Conservation (phyloP, 345 rosid genomes). For the Durio zibethinus region DNA sequence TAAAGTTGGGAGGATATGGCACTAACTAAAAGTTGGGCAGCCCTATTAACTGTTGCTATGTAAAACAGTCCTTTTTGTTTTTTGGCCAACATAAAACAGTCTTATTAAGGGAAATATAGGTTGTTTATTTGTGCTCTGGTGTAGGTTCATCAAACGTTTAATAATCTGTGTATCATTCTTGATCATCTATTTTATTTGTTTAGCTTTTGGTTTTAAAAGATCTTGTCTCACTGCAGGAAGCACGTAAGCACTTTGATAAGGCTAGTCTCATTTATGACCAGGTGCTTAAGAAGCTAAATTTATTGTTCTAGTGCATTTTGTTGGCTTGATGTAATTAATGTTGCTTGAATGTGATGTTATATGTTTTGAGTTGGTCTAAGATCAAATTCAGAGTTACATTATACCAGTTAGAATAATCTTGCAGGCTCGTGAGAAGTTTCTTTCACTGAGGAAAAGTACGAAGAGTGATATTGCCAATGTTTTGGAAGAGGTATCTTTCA, state of each 20-base stretch:
- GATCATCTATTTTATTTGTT: not conserved
- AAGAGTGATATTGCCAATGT: constrained; percentile 60
- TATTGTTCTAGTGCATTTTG: constrained; percentile 1
- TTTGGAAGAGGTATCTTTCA: constrained; percentile 72
- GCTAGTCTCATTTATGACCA: constrained; percentile 90
- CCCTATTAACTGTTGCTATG: not conserved
- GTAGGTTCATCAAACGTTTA: not conserved
- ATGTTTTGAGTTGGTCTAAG: not conserved
- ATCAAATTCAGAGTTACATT: constrained; percentile 5
- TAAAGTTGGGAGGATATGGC: constrained; percentile 8
- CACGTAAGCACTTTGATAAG: constrained; percentile 93
- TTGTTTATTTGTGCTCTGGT: not conserved
- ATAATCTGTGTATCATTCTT: not conserved
- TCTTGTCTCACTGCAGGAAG: constrained; percentile 67
- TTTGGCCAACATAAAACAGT: no score
- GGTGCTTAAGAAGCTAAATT: constrained; percentile 36
- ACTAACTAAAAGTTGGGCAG: not conserved
- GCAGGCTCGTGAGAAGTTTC: constrained; percentile 96
- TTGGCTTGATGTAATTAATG: not conserved
- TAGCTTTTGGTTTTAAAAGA: constrained; percentile 22
- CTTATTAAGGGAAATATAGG: not conserved
- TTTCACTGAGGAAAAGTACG: constrained; percentile 91
- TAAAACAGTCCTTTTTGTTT: no score
- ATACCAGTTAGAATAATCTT: constrained; percentile 1
- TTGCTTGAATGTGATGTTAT: constrained; percentile 8